phyloP scores from a whole-genome alignment of 2,329 filamentous ascomycete species.

The Aspergillus novoparasiticus region DNA sequence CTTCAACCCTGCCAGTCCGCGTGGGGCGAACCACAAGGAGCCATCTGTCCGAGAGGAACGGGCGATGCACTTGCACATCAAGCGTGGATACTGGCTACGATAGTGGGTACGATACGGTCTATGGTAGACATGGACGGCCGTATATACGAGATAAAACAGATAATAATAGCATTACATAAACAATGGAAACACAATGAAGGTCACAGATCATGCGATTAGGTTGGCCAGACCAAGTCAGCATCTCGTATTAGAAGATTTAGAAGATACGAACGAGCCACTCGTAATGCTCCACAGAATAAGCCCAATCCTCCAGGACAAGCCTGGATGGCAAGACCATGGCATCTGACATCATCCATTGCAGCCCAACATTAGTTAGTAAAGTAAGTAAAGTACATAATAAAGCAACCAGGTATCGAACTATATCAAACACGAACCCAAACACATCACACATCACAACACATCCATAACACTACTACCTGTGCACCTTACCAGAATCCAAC shows the following conservation, averaged over 20 bases:
- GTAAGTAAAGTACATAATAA: not conserved
- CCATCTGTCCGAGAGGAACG: constrained; percentile 31
- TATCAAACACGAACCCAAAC: not conserved
- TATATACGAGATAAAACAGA: not conserved
- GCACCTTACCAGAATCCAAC: not conserved
- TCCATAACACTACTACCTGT: not conserved
- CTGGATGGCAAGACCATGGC: not conserved
- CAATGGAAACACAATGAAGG: not conserved
- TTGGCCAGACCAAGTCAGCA: not conserved
- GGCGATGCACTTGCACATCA: constrained; percentile 31
- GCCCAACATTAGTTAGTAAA: not conserved
- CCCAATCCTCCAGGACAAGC: not conserved
- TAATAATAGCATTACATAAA: not conserved
- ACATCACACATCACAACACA: not conserved
- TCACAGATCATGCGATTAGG: not conserved
- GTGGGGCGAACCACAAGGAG: constrained; percentile 18
- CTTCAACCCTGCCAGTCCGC: constrained; percentile 6
- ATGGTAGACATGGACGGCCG: not conserved
- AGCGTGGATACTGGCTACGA: constrained; percentile 32
- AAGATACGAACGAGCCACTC: not conserved
- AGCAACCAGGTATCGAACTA: not conserved
- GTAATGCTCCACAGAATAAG: not conserved
- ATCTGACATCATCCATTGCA: not conserved
- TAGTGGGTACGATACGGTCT: constrained; percentile 7
- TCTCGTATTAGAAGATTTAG: not conserved